phyloP scores from a whole-genome alignment of 2,329 filamentous ascomycete species.

The Trichoderma gracile region DNA sequence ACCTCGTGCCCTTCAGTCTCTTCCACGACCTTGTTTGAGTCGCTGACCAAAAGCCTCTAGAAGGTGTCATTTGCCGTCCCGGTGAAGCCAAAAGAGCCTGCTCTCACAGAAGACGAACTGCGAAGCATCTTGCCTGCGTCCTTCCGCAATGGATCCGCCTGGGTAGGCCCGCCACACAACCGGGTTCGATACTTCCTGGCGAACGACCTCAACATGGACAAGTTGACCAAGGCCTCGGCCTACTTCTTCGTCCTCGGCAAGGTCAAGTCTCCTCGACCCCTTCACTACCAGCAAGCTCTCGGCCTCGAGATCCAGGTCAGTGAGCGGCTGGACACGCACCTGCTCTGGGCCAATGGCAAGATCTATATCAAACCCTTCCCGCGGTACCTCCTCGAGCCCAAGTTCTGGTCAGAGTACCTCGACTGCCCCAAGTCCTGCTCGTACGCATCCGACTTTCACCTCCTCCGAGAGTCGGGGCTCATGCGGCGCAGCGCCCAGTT shows the following conservation, averaged over 20 bases:
- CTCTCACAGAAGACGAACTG: not conserved
- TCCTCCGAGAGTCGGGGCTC: not conserved
- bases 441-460: not conserved
- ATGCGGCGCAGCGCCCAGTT: not conserved
- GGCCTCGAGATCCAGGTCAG: constrained; percentile 13
- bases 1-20: not conserved
- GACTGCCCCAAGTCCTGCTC: not conserved
- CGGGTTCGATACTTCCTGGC: not conserved
- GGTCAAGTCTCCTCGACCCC: not conserved
- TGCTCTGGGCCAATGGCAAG: not conserved
- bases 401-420: constrained; percentile 13
- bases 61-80: not conserved
- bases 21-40: not conserved
- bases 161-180: not conserved
- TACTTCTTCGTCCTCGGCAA: constrained; percentile 15
- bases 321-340: constrained; percentile 22
- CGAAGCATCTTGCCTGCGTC: not conserved
- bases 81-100: not conserved
- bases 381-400: constrained; percentile 3
- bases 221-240: not conserved
- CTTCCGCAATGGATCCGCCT: not conserved
- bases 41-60: not conserved
- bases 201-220: constrained; percentile 1
- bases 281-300: constrained; percentile 19
- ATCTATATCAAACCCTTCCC: constrained; percentile 25